These are phyloP conservation scores for Zalaria sp. DNA, from an alignment of 2,329 filamentous ascomycete genomes.

Conservation along the genomic window DNA sequence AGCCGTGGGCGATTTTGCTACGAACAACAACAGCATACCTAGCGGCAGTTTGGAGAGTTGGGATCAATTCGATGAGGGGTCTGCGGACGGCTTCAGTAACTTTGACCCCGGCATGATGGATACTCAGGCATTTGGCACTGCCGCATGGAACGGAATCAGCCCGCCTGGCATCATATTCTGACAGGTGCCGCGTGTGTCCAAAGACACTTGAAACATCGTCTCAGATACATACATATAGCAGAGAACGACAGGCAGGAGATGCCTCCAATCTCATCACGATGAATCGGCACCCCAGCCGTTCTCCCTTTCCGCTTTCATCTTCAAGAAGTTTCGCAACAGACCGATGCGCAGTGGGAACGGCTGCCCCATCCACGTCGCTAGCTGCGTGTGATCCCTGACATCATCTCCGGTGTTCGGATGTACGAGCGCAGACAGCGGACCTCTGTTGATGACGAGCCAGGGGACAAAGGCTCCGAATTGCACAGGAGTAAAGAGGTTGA, in stretches of 20 bases:
- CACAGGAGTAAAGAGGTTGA: slow-evolving; percentile 68
- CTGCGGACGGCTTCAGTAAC: slow-evolving; percentile 13
- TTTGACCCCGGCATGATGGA: slow-evolving; percentile 15
- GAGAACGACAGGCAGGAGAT: too few relatives aligned
- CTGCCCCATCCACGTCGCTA: slow-evolving; percentile 64
- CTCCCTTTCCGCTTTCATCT: slow-evolving; percentile 1
- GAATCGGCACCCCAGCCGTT: too few relatives aligned
- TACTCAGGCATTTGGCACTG: slow-evolving; percentile 9
- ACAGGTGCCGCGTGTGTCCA: too few relatives aligned
- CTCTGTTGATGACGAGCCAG: slow-evolving; percentile 72
- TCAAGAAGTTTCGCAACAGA: slow-evolving; percentile 27
- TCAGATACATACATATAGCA: too few relatives aligned
- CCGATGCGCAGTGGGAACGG: slow-evolving; percentile 45
- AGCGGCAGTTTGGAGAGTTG: slow-evolving; percentile 12
- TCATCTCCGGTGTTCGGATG: slow-evolving; percentile 69
- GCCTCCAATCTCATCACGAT: too few relatives aligned
- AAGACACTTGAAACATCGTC: neutral
- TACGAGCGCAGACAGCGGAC: slow-evolving; percentile 62
- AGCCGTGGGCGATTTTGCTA: slow-evolving; percentile 42
- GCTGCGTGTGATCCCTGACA: slow-evolving; percentile 48
- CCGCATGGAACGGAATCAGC: slow-evolving; percentile 12
- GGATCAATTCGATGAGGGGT: slow-evolving; percentile 15
- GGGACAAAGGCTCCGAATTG: slow-evolving; percentile 83
- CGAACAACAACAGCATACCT: slow-evolving; percentile 14
- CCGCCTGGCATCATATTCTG: slow-evolving; percentile 14